Percentiles rank a stretch among this genome's conserved stretches.
These are phyloP conservation scores for Penicillium sp. DNA, from an alignment of 2,329 filamentous ascomycete genomes.

Conservation along the genomic window DNA sequence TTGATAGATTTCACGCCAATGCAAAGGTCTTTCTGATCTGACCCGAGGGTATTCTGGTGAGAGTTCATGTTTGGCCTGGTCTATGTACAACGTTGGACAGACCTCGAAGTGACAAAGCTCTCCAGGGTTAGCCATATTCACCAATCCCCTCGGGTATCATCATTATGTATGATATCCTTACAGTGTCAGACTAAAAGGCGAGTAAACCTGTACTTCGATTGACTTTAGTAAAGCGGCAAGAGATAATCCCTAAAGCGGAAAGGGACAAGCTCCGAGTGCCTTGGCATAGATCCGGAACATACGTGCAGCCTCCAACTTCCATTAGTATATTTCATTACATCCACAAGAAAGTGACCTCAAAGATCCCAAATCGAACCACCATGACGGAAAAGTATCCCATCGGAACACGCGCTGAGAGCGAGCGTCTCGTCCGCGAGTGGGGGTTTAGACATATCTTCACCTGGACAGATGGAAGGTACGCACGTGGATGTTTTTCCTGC, in stretches of 20 bases:
- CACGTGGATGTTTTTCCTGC: background rate
- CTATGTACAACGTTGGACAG: background rate
- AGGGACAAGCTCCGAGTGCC: background rate
- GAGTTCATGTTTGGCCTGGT: background rate
- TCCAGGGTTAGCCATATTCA: background rate
- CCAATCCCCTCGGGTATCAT: background rate
- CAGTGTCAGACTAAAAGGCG: too few relatives aligned
- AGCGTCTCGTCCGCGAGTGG: slow-evolving; percentile 55
- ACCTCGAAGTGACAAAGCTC: background rate
- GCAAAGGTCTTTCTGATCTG: too few relatives aligned
- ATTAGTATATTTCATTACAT: background rate
- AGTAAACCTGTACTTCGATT: background rate
- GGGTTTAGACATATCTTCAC: slow-evolving; percentile 61
- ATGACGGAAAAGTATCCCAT: slow-evolving; percentile 35
- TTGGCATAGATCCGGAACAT: background rate
- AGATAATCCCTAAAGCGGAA: background rate
- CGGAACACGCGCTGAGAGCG: slow-evolving; percentile 46
- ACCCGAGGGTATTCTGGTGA: background rate
- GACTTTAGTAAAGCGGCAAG: background rate
- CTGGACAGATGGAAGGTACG: slow-evolving; percentile 58
- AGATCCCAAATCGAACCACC: too few relatives aligned
- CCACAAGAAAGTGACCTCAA: too few relatives aligned
- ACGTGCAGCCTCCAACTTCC: background rate
- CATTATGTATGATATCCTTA: background rate
- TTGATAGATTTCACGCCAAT: too few relatives aligned